Evolutionary conservation across 139 green algal species (phyloP).

Genomic region (Micractinium conductrix): DNA sequence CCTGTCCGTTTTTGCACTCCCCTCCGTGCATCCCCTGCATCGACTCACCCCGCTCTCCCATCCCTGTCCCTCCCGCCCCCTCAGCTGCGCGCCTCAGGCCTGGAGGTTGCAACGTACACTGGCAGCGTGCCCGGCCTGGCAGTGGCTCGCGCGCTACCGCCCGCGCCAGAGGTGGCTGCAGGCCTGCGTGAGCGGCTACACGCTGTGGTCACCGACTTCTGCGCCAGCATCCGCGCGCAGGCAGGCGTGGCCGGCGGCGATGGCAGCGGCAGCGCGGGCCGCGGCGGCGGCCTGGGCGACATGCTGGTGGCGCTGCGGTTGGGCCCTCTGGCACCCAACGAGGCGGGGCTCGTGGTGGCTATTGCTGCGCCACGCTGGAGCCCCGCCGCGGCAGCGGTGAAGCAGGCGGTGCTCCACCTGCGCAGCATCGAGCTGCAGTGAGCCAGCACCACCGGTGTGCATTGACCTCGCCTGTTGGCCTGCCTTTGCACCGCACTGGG

Average conservation of each 20-base stretch:
- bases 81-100: constrained; percentile 10
- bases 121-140: constrained; percentile 5
- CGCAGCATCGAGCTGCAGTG: constrained; percentile 32
- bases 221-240: background rate
- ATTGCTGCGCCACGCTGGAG: background rate
- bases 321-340: background rate
- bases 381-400: constrained; percentile 1
- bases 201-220: constrained; percentile 1
- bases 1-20: no score
- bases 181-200: background rate
- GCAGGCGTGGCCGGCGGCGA: no score
- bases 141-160: background rate
- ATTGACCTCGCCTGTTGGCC: no score
- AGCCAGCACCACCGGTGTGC: no score
- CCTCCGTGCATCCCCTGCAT: background rate
- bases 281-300: constrained; percentile 7
- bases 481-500: no score
- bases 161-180: background rate
- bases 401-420: constrained; percentile 24
- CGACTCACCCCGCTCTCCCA: background rate
- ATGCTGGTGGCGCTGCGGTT: constrained; percentile 28
- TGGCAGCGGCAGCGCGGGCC: no score
- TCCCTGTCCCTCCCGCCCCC: background rate
- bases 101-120: constrained; percentile 24
- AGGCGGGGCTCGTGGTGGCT: constrained; percentile 17